A percentile compares a stretch with the other conserved stretches of the same genome.
Evolutionary conservation across 176 grass and related monocot species (phyloP).

Genomic region (Saccharum spontaneum): DNA sequence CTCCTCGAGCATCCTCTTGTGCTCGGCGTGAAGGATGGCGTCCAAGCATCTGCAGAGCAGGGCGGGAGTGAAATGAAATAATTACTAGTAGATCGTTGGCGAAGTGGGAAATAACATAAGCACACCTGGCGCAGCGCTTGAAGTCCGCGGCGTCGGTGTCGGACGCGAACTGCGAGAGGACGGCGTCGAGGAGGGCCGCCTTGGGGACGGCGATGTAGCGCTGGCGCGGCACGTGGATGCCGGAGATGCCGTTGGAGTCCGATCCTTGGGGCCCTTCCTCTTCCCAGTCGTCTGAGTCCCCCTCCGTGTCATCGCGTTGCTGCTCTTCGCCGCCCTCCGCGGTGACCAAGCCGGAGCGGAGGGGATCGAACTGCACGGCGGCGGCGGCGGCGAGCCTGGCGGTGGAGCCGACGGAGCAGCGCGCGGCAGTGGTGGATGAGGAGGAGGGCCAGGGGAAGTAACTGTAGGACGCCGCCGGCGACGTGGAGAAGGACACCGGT

Average conservation of each 20-base stretch:
- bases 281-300: background rate
- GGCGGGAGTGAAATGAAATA: background rate
- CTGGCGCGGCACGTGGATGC: constrained; percentile 84
- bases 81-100: background rate
- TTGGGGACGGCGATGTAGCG: constrained; percentile 81
- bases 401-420: constrained; percentile 17
- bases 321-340: background rate
- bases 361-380: constrained; percentile 24
- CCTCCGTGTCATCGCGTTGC: background rate
- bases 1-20: constrained; percentile 86
- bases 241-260: constrained; percentile 36
- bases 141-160: constrained; percentile 41
- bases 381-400: constrained; percentile 9
- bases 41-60: constrained; percentile 62
- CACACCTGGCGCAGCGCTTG: constrained; percentile 54
- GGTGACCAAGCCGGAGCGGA: constrained; percentile 5
- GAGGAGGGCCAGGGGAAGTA: background rate
- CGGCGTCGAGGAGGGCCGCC: constrained; percentile 60
- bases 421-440: constrained; percentile 2
- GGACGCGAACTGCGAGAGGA: constrained; percentile 54
- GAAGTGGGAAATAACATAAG: background rate
- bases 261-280: background rate
- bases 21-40: constrained; percentile 86
- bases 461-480: background rate
- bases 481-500: background rate